Evolutionary conservation across 1,139 yeast species (phyloP).

Genomic region (Schizosaccharomyces versatilis): DNA sequence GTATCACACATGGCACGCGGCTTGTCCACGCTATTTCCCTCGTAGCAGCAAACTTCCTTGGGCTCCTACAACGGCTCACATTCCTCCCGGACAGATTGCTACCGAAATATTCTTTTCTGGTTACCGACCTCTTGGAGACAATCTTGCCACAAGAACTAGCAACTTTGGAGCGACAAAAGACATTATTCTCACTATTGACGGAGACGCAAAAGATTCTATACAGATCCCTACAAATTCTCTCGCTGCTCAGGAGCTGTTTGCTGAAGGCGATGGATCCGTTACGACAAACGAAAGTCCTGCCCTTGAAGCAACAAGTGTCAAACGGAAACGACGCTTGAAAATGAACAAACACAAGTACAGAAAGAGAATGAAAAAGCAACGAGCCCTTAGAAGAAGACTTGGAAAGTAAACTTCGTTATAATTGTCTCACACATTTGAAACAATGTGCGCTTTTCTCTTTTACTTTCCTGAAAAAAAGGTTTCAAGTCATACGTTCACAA

Average conservation of each 20-base stretch:
- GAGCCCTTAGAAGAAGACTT: conserved; percentile 22
- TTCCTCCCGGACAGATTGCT: background rate
- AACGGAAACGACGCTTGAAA: conserved; percentile 25
- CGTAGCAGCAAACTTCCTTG: background rate
- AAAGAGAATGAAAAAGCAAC: conserved; percentile 26
- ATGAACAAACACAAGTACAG: conserved; percentile 28
- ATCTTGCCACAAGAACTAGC: no score
- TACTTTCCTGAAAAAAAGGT: no score
- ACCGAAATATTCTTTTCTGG: background rate
- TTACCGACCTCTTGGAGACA: background rate
- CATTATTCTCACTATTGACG: no score
- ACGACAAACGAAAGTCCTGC: no score
- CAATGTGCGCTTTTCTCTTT: no score
- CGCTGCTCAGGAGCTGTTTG: no score
- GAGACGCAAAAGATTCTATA: no score
- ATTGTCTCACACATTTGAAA: background rate
- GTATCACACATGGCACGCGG: background rate
- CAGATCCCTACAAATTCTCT: no score
- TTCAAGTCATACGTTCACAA: no score
- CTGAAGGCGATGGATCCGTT: no score
- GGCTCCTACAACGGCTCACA: background rate
- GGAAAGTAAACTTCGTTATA: conserved; percentile 10
- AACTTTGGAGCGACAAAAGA: no score
- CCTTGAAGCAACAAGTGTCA: conserved; percentile 21
- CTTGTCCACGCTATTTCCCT: background rate